Base-by-base conservation (phyloP, 2,329 filamentous ascomycete species). In the Knufia fluminis region DNA sequence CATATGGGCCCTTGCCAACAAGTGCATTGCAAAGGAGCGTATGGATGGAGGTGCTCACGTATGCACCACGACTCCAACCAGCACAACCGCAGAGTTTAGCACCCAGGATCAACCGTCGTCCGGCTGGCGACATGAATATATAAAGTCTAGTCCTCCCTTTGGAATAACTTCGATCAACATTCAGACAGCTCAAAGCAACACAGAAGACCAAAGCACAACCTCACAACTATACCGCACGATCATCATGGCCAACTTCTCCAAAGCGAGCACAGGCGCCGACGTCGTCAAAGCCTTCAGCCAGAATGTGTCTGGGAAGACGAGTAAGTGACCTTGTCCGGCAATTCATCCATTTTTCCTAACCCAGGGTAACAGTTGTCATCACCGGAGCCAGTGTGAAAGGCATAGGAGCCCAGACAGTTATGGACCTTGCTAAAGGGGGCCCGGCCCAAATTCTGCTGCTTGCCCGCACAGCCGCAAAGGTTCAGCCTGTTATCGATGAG, bases 211-310 rank as follows among this genome's bases (percentile, higher is more conserved):
- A 14, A 31, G 28, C 28, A 31, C 28, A 14, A 31, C 28, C 14
- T 14, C 7, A 31, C 28, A 31, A 31, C 28, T 7, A 14, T 14
- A 31, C 14, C 7, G 28, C 28, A 31, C 28, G 28, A 31, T 31
- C 28, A 31, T 31, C 28, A 31, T 61, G 59, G 46, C 54, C 10
- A 50, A 54, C 4, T 66, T 65, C 44, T 53, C 52, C 28, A 47
- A 46, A 8, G 53, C 60, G 6, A 65, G 59, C 3, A 62, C 58
- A 20, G 65, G 64, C 14, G 53, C 44, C 2, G 60, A 66, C 14
- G 64, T 66, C 19, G 59, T 60, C 3, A 49, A 56, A 4, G 57
- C 54, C 35, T 65, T 65, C 49, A 52, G 57, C 4, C 55, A 62
- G 4, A 40, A 54, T 17, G 59, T 67, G 17, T 57, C 59, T 40